Evolutionary conservation across 495 filamentous ascomycete genomes (phyloP).

Genomic region (Penicillium bovifimosum): DNA sequence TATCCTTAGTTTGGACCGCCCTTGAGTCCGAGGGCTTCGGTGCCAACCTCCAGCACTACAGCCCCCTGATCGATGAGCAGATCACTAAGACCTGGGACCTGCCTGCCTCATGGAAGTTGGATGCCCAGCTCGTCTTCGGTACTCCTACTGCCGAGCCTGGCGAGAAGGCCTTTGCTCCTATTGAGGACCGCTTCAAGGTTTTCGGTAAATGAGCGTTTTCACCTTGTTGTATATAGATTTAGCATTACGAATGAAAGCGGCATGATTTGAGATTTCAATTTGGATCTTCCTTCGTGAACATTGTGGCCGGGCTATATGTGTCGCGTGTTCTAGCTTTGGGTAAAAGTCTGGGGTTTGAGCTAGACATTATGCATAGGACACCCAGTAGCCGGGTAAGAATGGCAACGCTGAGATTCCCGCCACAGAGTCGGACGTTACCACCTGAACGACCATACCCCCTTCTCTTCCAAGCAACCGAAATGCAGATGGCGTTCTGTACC

Average conservation of each 20-base stretch:
- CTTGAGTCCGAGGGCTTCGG: conserved; percentile 47
- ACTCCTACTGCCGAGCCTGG: conserved; percentile 27
- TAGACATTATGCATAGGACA: background rate
- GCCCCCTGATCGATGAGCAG: conserved; percentile 43
- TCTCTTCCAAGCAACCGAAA: background rate
- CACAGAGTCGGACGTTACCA: background rate
- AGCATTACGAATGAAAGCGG: conserved; percentile 8
- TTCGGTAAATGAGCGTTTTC: conserved; percentile 29
- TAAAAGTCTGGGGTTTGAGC: no score
- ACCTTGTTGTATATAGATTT: background rate
- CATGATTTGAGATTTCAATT: background rate
- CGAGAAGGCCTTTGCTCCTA: conserved; percentile 34
- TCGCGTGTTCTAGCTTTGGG: no score
- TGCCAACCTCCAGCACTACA: conserved; percentile 53
- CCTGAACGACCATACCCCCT: background rate
- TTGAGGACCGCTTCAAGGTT: conserved; percentile 42
- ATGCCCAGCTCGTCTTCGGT: conserved; percentile 50
- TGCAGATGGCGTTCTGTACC: background rate
- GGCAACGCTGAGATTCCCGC: background rate
- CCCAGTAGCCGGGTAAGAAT: conserved; percentile 2
- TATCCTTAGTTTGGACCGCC: conserved; percentile 41
- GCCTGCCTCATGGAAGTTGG: conserved; percentile 42
- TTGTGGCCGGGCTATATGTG: no score
- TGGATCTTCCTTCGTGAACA: no score
- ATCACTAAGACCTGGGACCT: conserved; percentile 39